Percentiles rank a stretch among this genome's conserved stretches.
phyloP scores from a whole-genome alignment of 2,329 filamentous ascomycete genomes.

The Botrytis hyacinthi region DNA sequence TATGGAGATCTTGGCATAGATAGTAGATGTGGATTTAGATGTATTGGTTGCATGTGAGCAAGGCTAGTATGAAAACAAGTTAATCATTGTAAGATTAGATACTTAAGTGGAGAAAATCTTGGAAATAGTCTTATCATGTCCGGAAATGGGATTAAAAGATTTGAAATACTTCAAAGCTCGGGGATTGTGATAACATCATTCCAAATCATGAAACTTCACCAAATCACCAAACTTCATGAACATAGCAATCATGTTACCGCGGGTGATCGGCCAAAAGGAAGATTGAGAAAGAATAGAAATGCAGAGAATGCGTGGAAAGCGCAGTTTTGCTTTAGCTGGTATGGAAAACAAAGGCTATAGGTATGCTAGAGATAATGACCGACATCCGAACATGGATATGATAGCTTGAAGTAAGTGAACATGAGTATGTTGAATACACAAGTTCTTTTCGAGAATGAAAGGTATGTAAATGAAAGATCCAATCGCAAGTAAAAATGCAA shows the following conservation, averaged over 20 bases:
- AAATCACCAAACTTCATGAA: neutral
- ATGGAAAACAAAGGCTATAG: neutral
- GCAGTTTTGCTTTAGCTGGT: neutral
- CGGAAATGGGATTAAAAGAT: neutral
- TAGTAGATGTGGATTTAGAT: neutral
- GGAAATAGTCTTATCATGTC: neutral
- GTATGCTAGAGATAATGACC: neutral
- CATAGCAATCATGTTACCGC: neutral
- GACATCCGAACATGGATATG: neutral
- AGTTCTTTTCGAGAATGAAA: neutral
- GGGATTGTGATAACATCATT: neutral
- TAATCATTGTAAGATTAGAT: neutral
- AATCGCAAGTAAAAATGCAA: neutral
- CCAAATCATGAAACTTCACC: neutral
- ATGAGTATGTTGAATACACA: neutral
- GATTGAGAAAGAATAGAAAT: neutral
- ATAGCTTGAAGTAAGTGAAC: neutral
- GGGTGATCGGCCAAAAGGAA: neutral
- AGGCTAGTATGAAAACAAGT: neutral
- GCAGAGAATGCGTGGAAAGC: neutral
- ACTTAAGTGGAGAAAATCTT: neutral
- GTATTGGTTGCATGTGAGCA: neutral
- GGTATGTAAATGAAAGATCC: neutral
- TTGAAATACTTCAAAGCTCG: neutral
- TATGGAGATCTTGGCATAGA: neutral